These are phyloP conservation scores for Nannizziopsis arthrosporioides DNA, from an alignment of 2,329 filamentous ascomycete species.

Conservation along the genomic window DNA sequence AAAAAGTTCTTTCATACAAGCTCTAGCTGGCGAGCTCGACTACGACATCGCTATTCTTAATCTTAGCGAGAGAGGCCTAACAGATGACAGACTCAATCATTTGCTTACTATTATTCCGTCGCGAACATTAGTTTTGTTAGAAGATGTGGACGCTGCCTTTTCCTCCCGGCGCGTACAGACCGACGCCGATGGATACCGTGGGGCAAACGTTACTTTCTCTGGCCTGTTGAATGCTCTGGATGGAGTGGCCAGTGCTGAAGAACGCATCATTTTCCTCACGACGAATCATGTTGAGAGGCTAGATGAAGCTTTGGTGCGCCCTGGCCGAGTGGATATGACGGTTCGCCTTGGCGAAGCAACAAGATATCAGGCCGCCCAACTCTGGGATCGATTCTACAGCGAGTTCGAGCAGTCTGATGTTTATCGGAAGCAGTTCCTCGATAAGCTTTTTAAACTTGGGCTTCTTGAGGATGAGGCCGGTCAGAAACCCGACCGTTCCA, in stretches of 20 bases:
- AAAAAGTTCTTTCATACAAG: conserved; percentile 94
- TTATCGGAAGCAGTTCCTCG: conserved; percentile 57
- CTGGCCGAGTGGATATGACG: conserved; percentile 88
- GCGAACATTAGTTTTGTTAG: conserved; percentile 68
- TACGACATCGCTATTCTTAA: conserved; percentile 90
- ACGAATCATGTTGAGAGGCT: conserved; percentile 88
- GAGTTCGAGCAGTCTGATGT: conserved; percentile 57
- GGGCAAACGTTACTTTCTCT: conserved; percentile 86
- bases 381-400: conserved; percentile 94
- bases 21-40: conserved; percentile 80
- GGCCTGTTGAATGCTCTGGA: conserved; percentile 77
- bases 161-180: conserved; percentile 59
- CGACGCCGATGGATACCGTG: conserved; percentile 71
- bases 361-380: conserved; percentile 65
- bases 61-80: conserved; percentile 76
- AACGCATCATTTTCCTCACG: conserved; percentile 85
- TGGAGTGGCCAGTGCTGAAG: conserved; percentile 86
- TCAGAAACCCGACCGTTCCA: conserved; percentile 35
- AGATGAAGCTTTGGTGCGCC: conserved; percentile 78
- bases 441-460: conserved; percentile 55
- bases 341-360: conserved; percentile 81
- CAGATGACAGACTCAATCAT: conserved; percentile 77
- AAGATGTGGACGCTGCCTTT: conserved; percentile 88
- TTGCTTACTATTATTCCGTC: conserved; percentile 75
- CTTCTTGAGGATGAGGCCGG: conserved; percentile 51